These are phyloP conservation scores for Coemansia sp. DNA, from an alignment of 192 early-diverging fungal genomes.

Conservation along the genomic window DNA sequence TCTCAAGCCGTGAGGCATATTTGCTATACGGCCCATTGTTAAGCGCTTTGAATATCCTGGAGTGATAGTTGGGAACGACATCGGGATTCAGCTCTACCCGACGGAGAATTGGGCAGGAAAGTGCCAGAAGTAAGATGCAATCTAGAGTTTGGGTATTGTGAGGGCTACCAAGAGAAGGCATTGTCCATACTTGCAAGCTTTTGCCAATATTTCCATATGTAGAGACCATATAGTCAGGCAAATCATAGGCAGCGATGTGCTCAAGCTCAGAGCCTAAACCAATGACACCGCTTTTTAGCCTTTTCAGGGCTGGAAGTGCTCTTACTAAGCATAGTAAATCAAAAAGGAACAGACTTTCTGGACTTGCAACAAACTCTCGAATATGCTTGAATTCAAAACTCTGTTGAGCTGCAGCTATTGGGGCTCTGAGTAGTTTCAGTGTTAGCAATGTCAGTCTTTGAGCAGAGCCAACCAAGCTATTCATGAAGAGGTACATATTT, in stretches of 20 bases:
- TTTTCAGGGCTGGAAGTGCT: neutral
- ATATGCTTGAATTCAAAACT: neutral
- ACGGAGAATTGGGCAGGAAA: neutral
- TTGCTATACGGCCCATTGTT: neutral
- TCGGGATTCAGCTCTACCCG: neutral
- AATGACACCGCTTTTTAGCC: neutral
- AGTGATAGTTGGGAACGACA: too few species aligned
- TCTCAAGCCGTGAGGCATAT: neutral
- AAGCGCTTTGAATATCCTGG: too few species aligned
- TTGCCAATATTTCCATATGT: neutral
- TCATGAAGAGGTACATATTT: neutral
- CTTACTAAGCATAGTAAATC: neutral
- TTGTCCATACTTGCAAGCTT: neutral
- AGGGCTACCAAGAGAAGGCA: neutral
- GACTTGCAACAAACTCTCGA: neutral
- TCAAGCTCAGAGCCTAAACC: neutral
- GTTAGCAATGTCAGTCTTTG: neutral
- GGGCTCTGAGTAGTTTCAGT: neutral
- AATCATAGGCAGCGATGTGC: neutral
- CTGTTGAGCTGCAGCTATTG: neutral
- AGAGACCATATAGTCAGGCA: neutral
- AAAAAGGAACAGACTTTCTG: neutral
- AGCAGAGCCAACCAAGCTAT: neutral
- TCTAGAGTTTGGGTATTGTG: neutral
- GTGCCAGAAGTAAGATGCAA: neutral